These are phyloP conservation scores for Carex cristatella DNA, from an alignment of 176 grass and related monocot species.

Conservation along the genomic window DNA sequence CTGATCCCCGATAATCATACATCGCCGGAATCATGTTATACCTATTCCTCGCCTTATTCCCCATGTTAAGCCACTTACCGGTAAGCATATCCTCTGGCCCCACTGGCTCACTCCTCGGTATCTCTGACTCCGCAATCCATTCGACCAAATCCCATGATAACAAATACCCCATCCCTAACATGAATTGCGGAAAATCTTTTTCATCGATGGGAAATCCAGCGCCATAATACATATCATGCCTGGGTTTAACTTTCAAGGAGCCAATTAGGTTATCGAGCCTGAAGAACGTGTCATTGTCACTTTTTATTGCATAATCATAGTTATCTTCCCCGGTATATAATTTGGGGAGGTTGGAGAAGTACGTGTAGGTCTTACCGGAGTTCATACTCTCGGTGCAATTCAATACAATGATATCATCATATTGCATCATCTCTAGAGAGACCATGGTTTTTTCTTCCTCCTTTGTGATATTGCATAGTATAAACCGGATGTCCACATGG, in stretches of 20 bases:
- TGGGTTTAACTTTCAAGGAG: conserved; percentile 32
- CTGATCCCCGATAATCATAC: conserved; percentile 56
- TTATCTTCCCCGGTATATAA: neutral
- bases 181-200: conserved; percentile 34
- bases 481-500: conserved; percentile 30
- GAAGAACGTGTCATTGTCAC: conserved; percentile 82
- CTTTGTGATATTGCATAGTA: conserved; percentile 32
- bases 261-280: conserved; percentile 44
- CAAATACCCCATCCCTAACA: conserved; percentile 84
- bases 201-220: conserved; percentile 41
- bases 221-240: conserved; percentile 64
- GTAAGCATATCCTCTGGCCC: conserved; percentile 57
- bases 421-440: conserved; percentile 28
- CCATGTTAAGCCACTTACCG: conserved; percentile 60
- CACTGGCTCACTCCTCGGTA: conserved; percentile 24
- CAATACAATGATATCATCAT: conserved; percentile 53
- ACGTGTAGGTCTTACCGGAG: conserved; percentile 52
- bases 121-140: conserved; percentile 66
- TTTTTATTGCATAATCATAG: conserved; percentile 85
- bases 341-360: conserved; percentile 40
- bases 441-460: conserved; percentile 24
- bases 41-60: conserved; percentile 54
- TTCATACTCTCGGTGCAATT: conserved; percentile 78
- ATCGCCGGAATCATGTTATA: conserved; percentile 48
- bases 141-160: conserved; percentile 81